Evolutionary conservation across 2,329 filamentous ascomycete species (phyloP).

Genomic region (Chaetomiaceae sp.): DNA sequence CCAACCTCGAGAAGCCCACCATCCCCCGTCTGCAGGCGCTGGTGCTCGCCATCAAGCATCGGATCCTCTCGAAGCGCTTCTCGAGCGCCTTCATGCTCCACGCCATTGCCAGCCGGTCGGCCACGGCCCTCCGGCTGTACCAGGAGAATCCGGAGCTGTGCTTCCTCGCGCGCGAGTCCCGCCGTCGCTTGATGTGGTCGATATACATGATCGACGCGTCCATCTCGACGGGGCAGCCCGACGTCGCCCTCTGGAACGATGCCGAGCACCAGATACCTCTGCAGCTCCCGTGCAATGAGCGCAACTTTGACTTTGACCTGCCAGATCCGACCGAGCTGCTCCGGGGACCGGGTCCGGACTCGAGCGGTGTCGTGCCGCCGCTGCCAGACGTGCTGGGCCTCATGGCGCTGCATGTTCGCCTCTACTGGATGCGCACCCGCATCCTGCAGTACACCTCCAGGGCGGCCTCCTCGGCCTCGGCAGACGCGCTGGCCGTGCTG

Average conservation of each 20-base stretch:
- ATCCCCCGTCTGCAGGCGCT: constrained; percentile 51
- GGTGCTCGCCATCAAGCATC: constrained; percentile 45
- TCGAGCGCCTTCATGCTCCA: constrained; percentile 46
- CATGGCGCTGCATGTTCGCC: constrained; percentile 52
- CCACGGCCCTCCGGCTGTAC: constrained; percentile 46
- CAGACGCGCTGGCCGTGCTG: constrained; percentile 42
- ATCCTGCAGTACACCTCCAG: constrained; percentile 52
- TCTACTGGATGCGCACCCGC: constrained; percentile 50
- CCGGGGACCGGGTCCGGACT: constrained; percentile 39
- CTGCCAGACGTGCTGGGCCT: constrained; percentile 52
- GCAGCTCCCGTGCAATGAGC: constrained; percentile 47
- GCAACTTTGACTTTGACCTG: constrained; percentile 53
- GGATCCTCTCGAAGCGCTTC: constrained; percentile 42
- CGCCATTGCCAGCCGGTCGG: constrained; percentile 43
- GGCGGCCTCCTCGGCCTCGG: constrained; percentile 38
- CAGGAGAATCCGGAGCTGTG: constrained; percentile 44
- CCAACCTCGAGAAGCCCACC: constrained; percentile 51
- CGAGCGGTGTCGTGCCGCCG: constrained; percentile 40
- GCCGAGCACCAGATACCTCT: constrained; percentile 40
- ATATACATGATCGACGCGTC: constrained; percentile 45
- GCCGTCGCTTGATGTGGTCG: constrained; percentile 46
- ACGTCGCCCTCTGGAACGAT: constrained; percentile 43
- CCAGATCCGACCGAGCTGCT: constrained; percentile 51
- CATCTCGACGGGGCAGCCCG: constrained; percentile 43
- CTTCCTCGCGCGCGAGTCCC: constrained; percentile 42